A percentile compares a stretch with the other conserved stretches of the same genome.
Evolutionary conservation across 441 rosid genomes (phyloP).

Genomic region (Corymbia calophylla): DNA sequence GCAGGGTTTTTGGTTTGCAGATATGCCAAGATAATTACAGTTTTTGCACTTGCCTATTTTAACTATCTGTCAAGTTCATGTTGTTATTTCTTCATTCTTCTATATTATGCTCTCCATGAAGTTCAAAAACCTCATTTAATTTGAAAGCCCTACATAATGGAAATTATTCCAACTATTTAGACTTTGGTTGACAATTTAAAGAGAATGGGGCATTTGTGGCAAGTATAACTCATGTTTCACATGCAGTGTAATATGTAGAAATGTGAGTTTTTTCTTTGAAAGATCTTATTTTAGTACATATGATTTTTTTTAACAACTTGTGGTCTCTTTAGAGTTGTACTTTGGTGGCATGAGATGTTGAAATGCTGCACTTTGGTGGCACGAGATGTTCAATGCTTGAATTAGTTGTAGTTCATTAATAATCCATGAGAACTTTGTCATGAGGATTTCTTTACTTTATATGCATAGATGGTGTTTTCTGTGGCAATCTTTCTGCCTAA

Average conservation of each 20-base stretch:
- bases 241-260: neutral
- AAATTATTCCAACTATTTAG: neutral
- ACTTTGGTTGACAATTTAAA: neutral
- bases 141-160: neutral
- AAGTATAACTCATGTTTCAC: neutral
- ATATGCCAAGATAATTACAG: neutral
- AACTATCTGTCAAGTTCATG: neutral
- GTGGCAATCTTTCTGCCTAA: neutral
- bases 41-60: neutral
- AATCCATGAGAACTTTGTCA: neutral
- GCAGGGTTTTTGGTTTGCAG: neutral
- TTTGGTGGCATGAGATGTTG: neutral
- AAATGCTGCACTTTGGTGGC: neutral
- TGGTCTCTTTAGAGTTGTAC: neutral
- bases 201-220: neutral
- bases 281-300: neutral
- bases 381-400: neutral
- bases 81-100: neutral
- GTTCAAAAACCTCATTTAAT: neutral
- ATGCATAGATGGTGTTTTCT: neutral
- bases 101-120: neutral
- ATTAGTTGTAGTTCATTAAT: neutral
- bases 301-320: neutral
- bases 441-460: neutral
- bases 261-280: neutral